A percentile compares a stretch with the other conserved stretches of the same genome.
phyloP scores from a whole-genome alignment of 2,329 filamentous ascomycete genomes.

The Parascedosporium putredinis region DNA sequence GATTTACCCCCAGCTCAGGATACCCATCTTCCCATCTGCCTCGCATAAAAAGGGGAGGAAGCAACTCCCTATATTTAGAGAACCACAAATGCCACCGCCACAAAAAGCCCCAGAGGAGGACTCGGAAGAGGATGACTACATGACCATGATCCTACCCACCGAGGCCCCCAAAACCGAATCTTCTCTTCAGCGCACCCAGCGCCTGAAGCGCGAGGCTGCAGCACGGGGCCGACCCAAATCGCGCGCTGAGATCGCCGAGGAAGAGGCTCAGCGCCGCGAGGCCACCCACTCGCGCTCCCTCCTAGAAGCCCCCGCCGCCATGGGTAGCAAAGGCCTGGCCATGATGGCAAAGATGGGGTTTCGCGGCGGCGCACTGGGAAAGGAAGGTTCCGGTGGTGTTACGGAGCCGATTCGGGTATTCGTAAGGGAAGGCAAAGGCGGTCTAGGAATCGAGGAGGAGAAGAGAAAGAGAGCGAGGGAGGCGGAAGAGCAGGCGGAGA shows the following conservation, averaged over 20 bases:
- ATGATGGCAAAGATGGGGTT: conserved; percentile 99
- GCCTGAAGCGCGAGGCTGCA: conserved; percentile 53
- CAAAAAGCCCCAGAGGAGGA: conserved; percentile 16
- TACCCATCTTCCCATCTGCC: too few relatives aligned
- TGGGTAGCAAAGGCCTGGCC: conserved; percentile 73
- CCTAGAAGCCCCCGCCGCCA: conserved; percentile 43
- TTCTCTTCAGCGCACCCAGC: conserved; percentile 42
- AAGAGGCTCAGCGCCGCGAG: conserved; percentile 63
- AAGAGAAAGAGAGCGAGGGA: conserved; percentile 68
- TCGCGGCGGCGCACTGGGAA: conserved; percentile 64
- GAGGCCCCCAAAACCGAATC: conserved; percentile 49
- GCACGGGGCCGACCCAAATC: conserved; percentile 60
- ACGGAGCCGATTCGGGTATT: conserved; percentile 64
- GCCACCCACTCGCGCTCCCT: conserved; percentile 65
- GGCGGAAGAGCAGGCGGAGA: conserved; percentile 41
- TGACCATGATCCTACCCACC: conserved; percentile 76
- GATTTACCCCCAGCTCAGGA: too few relatives aligned
- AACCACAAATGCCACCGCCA: neutral
- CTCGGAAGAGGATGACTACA: conserved; percentile 82
- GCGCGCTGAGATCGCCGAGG: conserved; percentile 70
- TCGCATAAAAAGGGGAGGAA: too few relatives aligned
- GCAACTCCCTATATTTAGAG: too few relatives aligned
- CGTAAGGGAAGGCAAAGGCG: conserved; percentile 69
- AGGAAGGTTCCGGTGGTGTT: conserved; percentile 33
- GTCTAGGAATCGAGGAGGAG: conserved; percentile 75